Evolutionary conservation across 2,329 filamentous ascomycete species (phyloP), one percentile per base, ranked within the genome.

Genomic region (Fusarium irregulare): DNA sequence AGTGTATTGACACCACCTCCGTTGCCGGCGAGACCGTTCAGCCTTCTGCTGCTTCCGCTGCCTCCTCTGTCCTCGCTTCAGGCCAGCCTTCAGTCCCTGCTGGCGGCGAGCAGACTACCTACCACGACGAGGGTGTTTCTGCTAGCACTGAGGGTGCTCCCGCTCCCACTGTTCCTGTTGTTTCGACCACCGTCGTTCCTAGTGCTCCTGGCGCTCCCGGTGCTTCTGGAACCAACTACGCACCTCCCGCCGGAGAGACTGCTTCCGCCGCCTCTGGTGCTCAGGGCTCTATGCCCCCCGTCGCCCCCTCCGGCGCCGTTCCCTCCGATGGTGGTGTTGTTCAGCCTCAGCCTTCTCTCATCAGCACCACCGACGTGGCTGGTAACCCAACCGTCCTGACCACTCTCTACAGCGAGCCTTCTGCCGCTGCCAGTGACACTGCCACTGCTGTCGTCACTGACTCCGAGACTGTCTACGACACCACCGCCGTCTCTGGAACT

Each of bases 1-100:
- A 75, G 55, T 82, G 80, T 72, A 65, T 73, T 32, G 64, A 76
- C 48, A 72, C 75, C 49, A 70, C 76, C 51, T 77, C 78, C 27
- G 78, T 73, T 42, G 75, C 61, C 44, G 66, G 54, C 23, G 56
- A 60, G 13, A 60, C 34, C 7, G 41, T 42, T 27, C 66, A 65
- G 53, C n/a, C 68, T 34, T 51, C 57, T 41, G 47, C 46, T 45
- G 51, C 55, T 28, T 68, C 64, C 46, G 41, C 23, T 40, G 41
- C 40, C 7, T 42, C 55, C 32, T 66, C 66, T 16, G 41, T 40
- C 28, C 62, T 68, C 34, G 42, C 40, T n/a, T 60, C 63, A 58
- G 64, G 42, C 25, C 47, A 66, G 34, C 57, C 60, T 50, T 64
- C 62, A 21, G 42, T 54, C 28, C 69, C 73, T 27, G 53, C 46